A percentile compares a stretch with the other conserved stretches of the same genome.
phyloP scores from a whole-genome alignment of 306 rosid species.

The Corylus americana region DNA sequence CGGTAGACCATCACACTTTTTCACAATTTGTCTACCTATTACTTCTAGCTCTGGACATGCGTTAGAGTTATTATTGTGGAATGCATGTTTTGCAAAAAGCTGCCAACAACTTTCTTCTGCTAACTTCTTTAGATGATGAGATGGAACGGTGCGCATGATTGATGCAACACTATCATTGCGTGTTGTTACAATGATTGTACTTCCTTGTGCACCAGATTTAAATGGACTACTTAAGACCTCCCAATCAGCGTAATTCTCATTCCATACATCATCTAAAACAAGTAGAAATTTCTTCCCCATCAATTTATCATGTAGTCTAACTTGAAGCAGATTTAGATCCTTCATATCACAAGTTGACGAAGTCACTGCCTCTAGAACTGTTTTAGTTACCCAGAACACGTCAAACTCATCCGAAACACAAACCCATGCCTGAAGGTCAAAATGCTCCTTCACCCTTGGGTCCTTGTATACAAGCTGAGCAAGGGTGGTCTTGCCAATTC shows the following conservation, averaged over 20 bases:
- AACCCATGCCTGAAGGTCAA: too few species aligned
- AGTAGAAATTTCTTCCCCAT: too few species aligned
- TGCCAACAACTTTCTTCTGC: slow-evolving; percentile 24
- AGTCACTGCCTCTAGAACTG: not conserved
- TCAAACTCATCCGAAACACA: too few species aligned
- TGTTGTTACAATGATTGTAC: slow-evolving; percentile 22
- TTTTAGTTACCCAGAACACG: too few species aligned
- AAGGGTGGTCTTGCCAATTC: too few species aligned
- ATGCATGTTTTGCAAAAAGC: slow-evolving; percentile 20
- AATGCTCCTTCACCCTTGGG: too few species aligned
- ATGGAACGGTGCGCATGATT: slow-evolving; percentile 2
- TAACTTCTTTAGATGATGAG: not conserved
- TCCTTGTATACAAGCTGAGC: too few species aligned
- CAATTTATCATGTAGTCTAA: too few species aligned
- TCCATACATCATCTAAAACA: too few species aligned
- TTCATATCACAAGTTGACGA: too few species aligned
- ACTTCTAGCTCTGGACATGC: slow-evolving; percentile 1
- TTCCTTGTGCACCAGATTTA: slow-evolving; percentile 11
- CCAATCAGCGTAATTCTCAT: too few species aligned
- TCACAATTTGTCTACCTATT: slow-evolving; percentile 14
- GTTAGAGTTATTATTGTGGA: not conserved
- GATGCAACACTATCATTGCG: slow-evolving; percentile 14
- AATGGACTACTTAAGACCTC: slow-evolving; percentile 7
- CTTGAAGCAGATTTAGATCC: too few species aligned
- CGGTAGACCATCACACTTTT: slow-evolving; percentile 24